These are phyloP conservation scores for Poa annua DNA, from an alignment of 176 grass and related monocot genomes.

Conservation along the genomic window DNA sequence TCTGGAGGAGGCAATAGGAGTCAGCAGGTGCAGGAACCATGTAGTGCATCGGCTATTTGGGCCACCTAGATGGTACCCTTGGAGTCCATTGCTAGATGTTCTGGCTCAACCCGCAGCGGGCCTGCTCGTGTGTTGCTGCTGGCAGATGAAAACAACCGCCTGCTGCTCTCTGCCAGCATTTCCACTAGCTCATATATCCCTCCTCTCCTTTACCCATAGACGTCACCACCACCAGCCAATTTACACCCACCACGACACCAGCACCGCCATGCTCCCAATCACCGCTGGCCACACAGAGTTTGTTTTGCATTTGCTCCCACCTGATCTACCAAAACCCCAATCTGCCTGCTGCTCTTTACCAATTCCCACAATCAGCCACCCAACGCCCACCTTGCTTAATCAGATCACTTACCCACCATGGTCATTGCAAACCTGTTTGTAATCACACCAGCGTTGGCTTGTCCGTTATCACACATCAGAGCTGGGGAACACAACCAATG, in stretches of 20 bases:
- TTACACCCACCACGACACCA: background rate
- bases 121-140: too few relatives aligned
- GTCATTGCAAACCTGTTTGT: background rate
- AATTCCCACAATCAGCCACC: too few relatives aligned
- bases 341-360: background rate
- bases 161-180: background rate
- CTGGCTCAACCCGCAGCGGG: background rate
- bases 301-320: background rate
- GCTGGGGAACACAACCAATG: too few relatives aligned
- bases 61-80: background rate
- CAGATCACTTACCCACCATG: background rate
- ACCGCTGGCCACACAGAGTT: background rate
- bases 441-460: background rate
- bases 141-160: background rate
- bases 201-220: background rate
- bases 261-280: background rate
- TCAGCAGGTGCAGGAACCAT: background rate
- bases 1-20: background rate
- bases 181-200: background rate
- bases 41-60: background rate
- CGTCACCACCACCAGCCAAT: background rate
- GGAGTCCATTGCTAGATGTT: background rate
- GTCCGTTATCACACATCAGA: background rate
- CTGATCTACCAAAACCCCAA: background rate
- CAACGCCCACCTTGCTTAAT: background rate